Evolutionary conservation across 2,329 filamentous ascomycete genomes (phyloP), one percentile per base, ranked within the genome.

Genomic region (Sclerotinia sclerotiorum): DNA sequence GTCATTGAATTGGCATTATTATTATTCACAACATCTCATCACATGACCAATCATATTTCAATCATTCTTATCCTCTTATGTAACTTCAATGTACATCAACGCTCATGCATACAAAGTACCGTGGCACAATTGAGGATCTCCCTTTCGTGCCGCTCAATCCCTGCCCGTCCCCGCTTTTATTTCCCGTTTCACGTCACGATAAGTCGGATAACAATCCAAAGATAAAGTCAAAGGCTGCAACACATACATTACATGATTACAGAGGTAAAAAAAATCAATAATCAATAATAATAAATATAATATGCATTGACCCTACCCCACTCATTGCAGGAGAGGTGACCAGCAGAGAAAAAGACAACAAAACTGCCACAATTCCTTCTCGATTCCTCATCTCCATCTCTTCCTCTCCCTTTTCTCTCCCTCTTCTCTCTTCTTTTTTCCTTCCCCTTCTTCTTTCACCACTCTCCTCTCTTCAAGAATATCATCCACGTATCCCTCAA

Each of bases 1-100:
- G n/a, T n/a, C n/a, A n/a, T n/a, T n/a, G 35, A 10, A 35, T 42
- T 42, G 11, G 13, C 35, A 35, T 35, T 42, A 42, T 35, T 42
- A 42, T 42, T 15, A 42, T 42, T 42, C 39, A 42, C 39, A 42
- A 15, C 5, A 42, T 42, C 39, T 13, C 39, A 15, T 42, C 39
- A 42, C 39, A 42, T 42, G 11, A 42, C 39, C 39, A 42, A 42
- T 13, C 39, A 42, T 42, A 15, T 15, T 15, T 42, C 39, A 42
- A 42, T 15, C 13, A 42, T 54, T 58, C 19, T 35, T 51, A 27
- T 55, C 6, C 52, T 49, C 19, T 65, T 65, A 66, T 39, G 52
- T 66, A 66, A 57, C 54, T 46, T 39, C 52, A 58, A 57, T 24
- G 27, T 60, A 13, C 42, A 44, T 27, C 15, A 17, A 42, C 13